These are phyloP conservation scores for Penicillium egyptiacum DNA, from an alignment of 495 filamentous ascomycete genomes.

Conservation along the genomic window DNA sequence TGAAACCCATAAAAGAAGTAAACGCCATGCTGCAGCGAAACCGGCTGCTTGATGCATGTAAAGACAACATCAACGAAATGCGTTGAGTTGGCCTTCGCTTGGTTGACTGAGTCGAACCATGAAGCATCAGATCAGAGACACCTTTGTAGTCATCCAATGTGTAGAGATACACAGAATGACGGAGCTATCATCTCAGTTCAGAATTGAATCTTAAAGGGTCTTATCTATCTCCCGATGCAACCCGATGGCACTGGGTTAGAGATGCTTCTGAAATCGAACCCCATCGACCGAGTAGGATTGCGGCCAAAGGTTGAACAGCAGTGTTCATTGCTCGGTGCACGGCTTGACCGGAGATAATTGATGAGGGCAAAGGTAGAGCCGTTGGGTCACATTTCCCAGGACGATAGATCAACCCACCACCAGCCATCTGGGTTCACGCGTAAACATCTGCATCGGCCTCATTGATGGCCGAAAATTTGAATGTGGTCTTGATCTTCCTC, in stretches of 20 bases:
- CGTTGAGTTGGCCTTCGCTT: neutral
- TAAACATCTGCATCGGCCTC: conserved; percentile 11
- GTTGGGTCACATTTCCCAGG: neutral
- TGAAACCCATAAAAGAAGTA: neutral
- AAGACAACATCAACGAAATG: neutral
- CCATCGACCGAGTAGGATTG: neutral
- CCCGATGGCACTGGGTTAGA: neutral
- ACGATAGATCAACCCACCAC: neutral
- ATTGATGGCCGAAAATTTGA: conserved; percentile 71
- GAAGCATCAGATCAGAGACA: neutral
- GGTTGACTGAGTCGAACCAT: neutral
- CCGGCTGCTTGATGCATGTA: conserved; percentile 11
- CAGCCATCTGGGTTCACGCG: neutral
- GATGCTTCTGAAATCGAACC: neutral
- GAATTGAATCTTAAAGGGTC: neutral
- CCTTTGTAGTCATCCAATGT: neutral
- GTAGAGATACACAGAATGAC: neutral
- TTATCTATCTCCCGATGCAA: neutral
- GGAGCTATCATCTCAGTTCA: neutral
- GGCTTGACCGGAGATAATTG: too few species aligned
- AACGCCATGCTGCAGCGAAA: conserved; percentile 14
- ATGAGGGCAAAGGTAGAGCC: neutral
- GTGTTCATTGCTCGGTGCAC: neutral
- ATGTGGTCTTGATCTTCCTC: conserved; percentile 60
- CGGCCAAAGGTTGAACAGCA: neutral